A percentile compares a stretch with the other conserved stretches of the same genome.
phyloP scores from a whole-genome alignment of 2,329 filamentous ascomycete genomes.

The Exophiala bonariae region DNA sequence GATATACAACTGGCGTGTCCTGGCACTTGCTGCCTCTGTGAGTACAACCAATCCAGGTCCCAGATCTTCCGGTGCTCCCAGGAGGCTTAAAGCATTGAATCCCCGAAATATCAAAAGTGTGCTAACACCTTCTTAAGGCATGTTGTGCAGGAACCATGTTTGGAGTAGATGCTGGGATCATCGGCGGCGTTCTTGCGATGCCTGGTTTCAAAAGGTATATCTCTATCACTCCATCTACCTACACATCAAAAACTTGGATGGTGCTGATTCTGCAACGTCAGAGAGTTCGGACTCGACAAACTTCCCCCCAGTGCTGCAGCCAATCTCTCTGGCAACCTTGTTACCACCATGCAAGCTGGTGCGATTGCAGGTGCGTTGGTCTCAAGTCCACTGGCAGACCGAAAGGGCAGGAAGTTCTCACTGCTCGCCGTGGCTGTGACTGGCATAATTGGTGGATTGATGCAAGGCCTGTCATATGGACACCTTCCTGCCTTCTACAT shows the following conservation, averaged over 20 bases:
- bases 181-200: slow-evolving; percentile 53
- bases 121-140: slow-evolving; percentile 36
- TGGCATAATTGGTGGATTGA: slow-evolving; percentile 45
- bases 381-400: slow-evolving; percentile 40
- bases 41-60: slow-evolving; percentile 21
- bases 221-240: neutral
- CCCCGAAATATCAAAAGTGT: too few relatives aligned
- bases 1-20: slow-evolving; percentile 70
- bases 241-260: too few relatives aligned
- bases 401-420: slow-evolving; percentile 55
- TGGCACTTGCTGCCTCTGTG: slow-evolving; percentile 61
- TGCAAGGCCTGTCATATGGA: slow-evolving; percentile 42
- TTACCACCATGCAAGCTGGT: slow-evolving; percentile 69
- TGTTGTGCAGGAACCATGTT: slow-evolving; percentile 72
- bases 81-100: too few relatives aligned
- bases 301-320: slow-evolving; percentile 44
- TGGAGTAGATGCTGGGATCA: slow-evolving; percentile 66
- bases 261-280: slow-evolving; percentile 29
- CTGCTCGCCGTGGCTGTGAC: slow-evolving; percentile 54
- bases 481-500: slow-evolving; percentile 54
- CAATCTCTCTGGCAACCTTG: slow-evolving; percentile 66
- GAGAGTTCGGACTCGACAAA: slow-evolving; percentile 54
- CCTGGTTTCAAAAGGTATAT: slow-evolving; percentile 11
- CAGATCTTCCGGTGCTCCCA: too few relatives aligned
- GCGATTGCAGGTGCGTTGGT: slow-evolving; percentile 66